A percentile compares a stretch with the other conserved stretches of the same genome.
These are phyloP conservation scores for Saururus chinensis DNA, from an alignment of 164 flowering plant genomes.

Conservation along the genomic window DNA sequence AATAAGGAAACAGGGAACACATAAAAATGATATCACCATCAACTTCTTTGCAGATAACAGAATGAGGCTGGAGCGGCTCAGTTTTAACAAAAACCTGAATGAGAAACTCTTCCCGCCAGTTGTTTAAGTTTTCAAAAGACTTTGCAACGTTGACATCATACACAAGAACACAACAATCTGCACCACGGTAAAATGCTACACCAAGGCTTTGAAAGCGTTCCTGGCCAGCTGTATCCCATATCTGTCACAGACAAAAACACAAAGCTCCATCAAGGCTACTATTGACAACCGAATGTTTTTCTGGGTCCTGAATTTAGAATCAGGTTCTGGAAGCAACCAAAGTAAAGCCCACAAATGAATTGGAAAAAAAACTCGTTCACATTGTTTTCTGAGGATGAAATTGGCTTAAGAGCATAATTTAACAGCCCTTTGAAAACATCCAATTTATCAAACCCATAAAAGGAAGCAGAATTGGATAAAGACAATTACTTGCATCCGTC, in stretches of 20 bases:
- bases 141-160: constrained; percentile 87
- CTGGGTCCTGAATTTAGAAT: neutral
- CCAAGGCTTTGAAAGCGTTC: constrained; percentile 95
- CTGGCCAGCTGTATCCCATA: constrained; percentile 98
- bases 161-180: constrained; percentile 96
- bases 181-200: constrained; percentile 94
- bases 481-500: no score
- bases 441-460: no score
- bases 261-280: neutral
- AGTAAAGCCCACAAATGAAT: no score
- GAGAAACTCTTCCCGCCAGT: constrained; percentile 93
- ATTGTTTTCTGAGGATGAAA: no score
- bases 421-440: no score
- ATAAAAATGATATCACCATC: neutral
- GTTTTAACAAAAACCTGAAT: constrained; percentile 46
- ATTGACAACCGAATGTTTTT: neutral
- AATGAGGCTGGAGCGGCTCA: neutral
- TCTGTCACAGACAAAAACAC: constrained; percentile 29
- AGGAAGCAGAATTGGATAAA: no score
- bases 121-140: constrained; percentile 82
- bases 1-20: neutral
- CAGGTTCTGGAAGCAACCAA: no score
- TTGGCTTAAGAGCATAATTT: no score
- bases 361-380: no score
- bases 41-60: neutral